These are phyloP conservation scores for Alectoria sarmentosa DNA, from an alignment of 495 filamentous ascomycete species.

Conservation along the genomic window DNA sequence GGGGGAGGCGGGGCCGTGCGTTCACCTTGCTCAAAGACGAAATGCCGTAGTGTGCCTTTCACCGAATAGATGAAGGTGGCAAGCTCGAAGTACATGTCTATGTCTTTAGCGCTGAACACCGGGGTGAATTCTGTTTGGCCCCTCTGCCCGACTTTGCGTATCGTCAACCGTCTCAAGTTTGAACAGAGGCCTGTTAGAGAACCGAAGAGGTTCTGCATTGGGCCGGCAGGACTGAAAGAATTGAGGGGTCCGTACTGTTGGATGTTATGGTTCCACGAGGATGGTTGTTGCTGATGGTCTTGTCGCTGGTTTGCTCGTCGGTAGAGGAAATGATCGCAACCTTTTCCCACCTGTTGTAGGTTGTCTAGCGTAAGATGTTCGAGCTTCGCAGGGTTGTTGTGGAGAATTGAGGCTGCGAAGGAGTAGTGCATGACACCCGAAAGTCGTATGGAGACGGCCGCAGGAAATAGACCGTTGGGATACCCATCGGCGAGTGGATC, in stretches of 20 bases:
- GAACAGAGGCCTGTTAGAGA: not conserved
- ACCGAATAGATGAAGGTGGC: not conserved
- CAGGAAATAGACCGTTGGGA: not conserved
- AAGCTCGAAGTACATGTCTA: not conserved
- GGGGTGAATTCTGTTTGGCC: not conserved
- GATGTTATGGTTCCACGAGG: not conserved
- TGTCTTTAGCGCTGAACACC: not conserved
- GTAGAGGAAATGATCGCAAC: conserved; percentile 3
- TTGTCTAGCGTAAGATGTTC: not conserved
- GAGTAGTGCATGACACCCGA: not conserved
- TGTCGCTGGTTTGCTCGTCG: not conserved
- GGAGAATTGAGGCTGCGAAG: not conserved
- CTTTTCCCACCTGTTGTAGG: conserved; percentile 1
- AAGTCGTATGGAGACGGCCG: not conserved
- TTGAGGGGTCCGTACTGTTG: not conserved
- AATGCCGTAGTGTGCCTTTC: not conserved
- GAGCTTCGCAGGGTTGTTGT: not conserved
- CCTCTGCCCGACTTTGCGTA: not conserved
- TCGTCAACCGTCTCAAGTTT: not conserved
- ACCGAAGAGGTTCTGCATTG: not conserved
- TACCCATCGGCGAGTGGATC: not conserved
- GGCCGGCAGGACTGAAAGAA: not conserved
- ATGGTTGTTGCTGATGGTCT: not conserved
- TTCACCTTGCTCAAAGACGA: not conserved
- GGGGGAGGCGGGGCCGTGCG: not conserved